phyloP scores from a whole-genome alignment of 2,329 filamentous ascomycete genomes.

The Fusarium sp. region DNA sequence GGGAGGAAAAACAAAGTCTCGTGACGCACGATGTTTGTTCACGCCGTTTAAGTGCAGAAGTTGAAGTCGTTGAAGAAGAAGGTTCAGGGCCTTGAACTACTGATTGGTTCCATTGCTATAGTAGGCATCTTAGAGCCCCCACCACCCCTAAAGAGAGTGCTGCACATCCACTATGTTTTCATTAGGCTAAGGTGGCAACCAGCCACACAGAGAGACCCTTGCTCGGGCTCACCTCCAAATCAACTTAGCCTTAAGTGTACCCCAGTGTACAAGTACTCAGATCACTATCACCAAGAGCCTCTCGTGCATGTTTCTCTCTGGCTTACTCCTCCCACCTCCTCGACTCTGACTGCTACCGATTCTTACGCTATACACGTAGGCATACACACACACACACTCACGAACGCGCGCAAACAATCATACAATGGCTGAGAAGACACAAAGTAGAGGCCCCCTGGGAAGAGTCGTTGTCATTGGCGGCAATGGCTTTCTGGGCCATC shows the following conservation, averaged over 20 bases:
- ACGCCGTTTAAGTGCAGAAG: slow-evolving; percentile 9
- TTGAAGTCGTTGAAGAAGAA: slow-evolving; percentile 32
- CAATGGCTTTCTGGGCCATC: slow-evolving; percentile 86
- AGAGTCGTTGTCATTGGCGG: slow-evolving; percentile 84
- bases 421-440: slow-evolving; percentile 22
- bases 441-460: slow-evolving; percentile 65
- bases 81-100: slow-evolving; percentile 3
- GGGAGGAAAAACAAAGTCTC: slow-evolving; percentile 16
- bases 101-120: slow-evolving; percentile 26
- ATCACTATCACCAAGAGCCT: slow-evolving; percentile 18
- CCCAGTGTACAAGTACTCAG: slow-evolving; percentile 13
- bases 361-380: background rate
- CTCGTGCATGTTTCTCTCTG: slow-evolving; percentile 9
- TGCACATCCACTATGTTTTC: slow-evolving; percentile 23
- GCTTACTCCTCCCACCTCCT: slow-evolving; percentile 14
- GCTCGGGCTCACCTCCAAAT: slow-evolving; percentile 29
- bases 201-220: slow-evolving; percentile 34
- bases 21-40: slow-evolving; percentile 23
- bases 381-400: background rate
- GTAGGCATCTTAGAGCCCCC: slow-evolving; percentile 17
- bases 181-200: slow-evolving; percentile 36
- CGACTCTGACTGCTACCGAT: slow-evolving; percentile 11
- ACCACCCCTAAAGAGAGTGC: background rate
- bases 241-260: slow-evolving; percentile 19
- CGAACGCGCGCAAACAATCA: slow-evolving; percentile 1